Base-by-base conservation (phyloP, 106 monocot species). In the Apostasia shenzhenica region DNA sequence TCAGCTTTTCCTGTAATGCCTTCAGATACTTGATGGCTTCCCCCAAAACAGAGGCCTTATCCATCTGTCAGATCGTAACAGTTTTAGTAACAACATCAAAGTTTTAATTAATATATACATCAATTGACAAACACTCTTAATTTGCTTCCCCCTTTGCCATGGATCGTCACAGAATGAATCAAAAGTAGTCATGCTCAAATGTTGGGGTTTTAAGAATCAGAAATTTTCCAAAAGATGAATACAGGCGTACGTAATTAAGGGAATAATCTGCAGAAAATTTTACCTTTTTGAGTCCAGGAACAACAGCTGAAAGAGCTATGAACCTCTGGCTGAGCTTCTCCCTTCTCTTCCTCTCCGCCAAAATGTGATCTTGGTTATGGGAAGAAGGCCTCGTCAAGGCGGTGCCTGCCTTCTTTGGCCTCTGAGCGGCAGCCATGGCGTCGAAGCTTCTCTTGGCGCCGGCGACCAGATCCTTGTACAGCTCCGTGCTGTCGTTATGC, bases 221-320 rank as follows among this genome's bases (percentile, higher is more conserved):
- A 26, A 26, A 26, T 26, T 26, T 26, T 26, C 26, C 26, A 26
- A 26, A 26, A 26, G 26, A 26, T 26, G 26, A 26, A 26, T 26
- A 26, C 26, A 26, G 26, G 26, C 26, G 26, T 26, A 26, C 26
- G 26, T 26, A 26, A 26, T 26, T 26, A 26, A 26, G 26, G 26
- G 26, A 26, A 26, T 26, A 26, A 26, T 26, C 26, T 26, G 26
- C 26, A 26, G 26, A 26, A 26, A 26, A 26, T 26, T 26, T 26
- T 73, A 88, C 92, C 92, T 92, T 92, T 57, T 93, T 93, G 4
- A 93, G 77, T 38, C 83, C 88, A 14, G 88, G 92, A 56, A 93
- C 73, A 12, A 93, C 59, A 3, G 85, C 87, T 3, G 92, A 81
- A 2, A 93, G 75, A 0, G 88, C 89, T 44, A 93, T 90, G 66